Evolutionary conservation across 768 basidiomycete genomes (phyloP), one percentile per base, ranked within the genome.

Genomic region (Mycena capillaripes): DNA sequence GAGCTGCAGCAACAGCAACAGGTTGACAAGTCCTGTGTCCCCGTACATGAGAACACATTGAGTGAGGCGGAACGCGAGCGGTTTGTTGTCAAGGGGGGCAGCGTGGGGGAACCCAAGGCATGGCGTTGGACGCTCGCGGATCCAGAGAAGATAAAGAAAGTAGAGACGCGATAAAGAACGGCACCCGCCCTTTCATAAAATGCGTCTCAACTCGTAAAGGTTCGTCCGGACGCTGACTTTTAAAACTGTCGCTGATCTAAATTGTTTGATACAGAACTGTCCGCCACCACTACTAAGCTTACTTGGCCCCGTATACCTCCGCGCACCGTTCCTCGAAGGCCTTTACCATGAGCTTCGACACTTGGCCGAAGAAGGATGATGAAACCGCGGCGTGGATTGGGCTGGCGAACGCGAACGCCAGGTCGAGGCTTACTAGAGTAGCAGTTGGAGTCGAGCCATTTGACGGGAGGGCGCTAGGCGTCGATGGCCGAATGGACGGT

Each of bases 291-390:
- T 38, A 46, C 27, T 29, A 19, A 21, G 29, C 12, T 25, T 67
- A 72, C n/a, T 59, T 64, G 17, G 30, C 2, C 1, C 95, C 93
- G 76, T 96, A 97, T 7, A 97, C 84, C 60, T 87, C 84, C 66
- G 86, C 53, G 80, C 96, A 97, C 30, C 97, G 89, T 73, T 92
- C 87, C 83, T 98, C 97, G 76, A 99, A 99, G 1, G 97, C 97
- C 63, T 92, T 84, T 27, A 98, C 92, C 96, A 98, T 98, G 82
- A 93, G 87, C 75, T 89, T 90, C 4, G 95, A 94, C 6, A 98
- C 92, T 78, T 94, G 91, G 11, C 93, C 93, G 79, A 98, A 95
- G 80, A 98, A 96, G 4, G 91, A 84, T 25, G 92, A 87, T 5
- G 95, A 94, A n/a, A 97, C 87, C 6, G 91, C 88, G 3, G 95